phyloP scores from a whole-genome alignment of 2,329 filamentous ascomycete genomes.

The Diaporthe longicolla region DNA sequence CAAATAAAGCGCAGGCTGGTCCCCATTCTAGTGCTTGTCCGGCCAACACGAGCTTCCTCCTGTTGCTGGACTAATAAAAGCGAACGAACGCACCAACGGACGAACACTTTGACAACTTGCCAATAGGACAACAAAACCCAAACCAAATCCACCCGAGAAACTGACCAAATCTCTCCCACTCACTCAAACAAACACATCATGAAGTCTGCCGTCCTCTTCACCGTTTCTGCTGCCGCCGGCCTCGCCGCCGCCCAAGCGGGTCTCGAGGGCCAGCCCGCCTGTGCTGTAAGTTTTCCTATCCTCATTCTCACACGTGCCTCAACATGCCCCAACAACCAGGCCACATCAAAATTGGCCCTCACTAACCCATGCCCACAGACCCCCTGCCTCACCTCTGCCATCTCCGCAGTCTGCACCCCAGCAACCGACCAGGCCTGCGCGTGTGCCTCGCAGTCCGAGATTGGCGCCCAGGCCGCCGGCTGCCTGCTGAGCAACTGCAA shows the following conservation, averaged over 20 bases:
- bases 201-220: constrained; percentile 48
- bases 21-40: not conserved
- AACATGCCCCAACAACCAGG: not conserved
- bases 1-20: not conserved
- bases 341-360: not conserved
- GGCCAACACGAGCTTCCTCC: not conserved
- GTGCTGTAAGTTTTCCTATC: constrained; percentile 51
- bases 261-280: constrained; percentile 53
- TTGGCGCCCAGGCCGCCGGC: constrained; percentile 48
- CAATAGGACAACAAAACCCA: too few species aligned
- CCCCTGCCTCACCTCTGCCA: constrained; percentile 62
- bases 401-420: constrained; percentile 62
- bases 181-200: constrained; percentile 45
- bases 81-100: too few species aligned
- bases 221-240: constrained; percentile 48
- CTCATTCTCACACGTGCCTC: too few species aligned
- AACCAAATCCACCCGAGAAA: too few species aligned
- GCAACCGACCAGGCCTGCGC: constrained; percentile 63
- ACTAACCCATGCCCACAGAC: constrained; percentile 49
- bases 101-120: too few species aligned
- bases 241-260: constrained; percentile 52
- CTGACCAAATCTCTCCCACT: too few species aligned
- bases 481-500: constrained; percentile 53
- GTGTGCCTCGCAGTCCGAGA: constrained; percentile 58
- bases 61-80: not conserved